Percentiles rank a stretch among this genome's conserved stretches.
Conservation (phyloP, 2,329 filamentous ascomycete species). For the Colletotrichum eleusines region DNA sequence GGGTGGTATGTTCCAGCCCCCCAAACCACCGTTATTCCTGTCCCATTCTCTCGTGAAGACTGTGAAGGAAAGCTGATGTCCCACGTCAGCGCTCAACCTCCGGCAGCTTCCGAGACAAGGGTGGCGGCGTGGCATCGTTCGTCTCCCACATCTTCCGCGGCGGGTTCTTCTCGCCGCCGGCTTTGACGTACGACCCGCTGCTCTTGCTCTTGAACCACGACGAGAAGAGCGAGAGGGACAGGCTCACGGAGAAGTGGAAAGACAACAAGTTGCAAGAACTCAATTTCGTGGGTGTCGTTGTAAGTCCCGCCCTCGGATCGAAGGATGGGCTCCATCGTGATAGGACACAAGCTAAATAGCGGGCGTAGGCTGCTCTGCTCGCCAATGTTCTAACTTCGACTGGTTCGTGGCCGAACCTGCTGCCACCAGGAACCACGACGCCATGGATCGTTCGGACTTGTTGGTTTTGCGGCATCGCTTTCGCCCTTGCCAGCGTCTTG, state of each 20-base stretch:
- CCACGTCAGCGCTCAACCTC: neutral
- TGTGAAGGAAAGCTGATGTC: neutral
- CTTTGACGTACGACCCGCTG: conserved; percentile 17
- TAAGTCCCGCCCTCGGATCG: neutral
- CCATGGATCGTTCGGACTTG: conserved; percentile 56
- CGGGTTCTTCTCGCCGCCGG: conserved; percentile 21
- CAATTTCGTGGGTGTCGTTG: conserved; percentile 56
- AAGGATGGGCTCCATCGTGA: neutral
- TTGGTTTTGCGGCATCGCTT: conserved; percentile 59
- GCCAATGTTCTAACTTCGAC: conserved; percentile 53
- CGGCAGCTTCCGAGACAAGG: neutral
- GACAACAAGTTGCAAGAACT: conserved; percentile 55
- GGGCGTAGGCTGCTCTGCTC: conserved; percentile 10
- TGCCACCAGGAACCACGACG: conserved; percentile 51
- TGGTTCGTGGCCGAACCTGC: conserved; percentile 56
- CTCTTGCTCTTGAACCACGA: conserved; percentile 22
- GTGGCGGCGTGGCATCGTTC: neutral
- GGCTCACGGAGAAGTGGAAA: conserved; percentile 53
- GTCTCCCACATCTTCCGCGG: conserved; percentile 19
- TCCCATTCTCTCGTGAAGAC: neutral
- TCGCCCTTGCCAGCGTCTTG: conserved; percentile 63
- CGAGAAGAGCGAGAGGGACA: conserved; percentile 44
- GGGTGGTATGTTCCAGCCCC: neutral
- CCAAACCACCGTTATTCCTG: neutral
- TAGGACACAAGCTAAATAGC: neutral